Evolutionary conservation across 306 rosid species (phyloP), one percentile per base, ranked within the genome.

Genomic region (Glycyrrhiza uralensis): DNA sequence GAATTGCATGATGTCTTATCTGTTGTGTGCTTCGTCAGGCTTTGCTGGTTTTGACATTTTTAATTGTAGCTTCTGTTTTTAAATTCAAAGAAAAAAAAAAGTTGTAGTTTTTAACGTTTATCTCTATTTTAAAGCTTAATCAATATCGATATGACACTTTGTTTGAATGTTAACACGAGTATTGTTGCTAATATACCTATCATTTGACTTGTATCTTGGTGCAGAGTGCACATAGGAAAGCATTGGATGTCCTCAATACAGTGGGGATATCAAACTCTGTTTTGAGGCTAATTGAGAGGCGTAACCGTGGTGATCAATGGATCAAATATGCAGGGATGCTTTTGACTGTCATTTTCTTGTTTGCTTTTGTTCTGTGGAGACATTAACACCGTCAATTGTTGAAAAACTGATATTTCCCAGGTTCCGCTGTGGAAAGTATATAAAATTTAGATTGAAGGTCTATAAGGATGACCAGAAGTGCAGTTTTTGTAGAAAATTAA

Each of bases 141-240:
- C 23, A 24, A 17, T 19, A 18, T 60, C 17, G 29, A 33, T 17
- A 35, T 32, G 4, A 5, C 14, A 7, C 32, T 30, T 8, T 9
- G 18, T 11, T 4, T 59, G 45, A 59, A 15, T 59, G 9, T 10
- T 33, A 19, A 18, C 28, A 18, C 26, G 4, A 7, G 42, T 61
- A 11, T 36, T 61, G 35, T 63, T 41, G 22, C 23, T 41, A n/a
- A 62, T 30, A 62, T 22, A 7, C 29, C 19, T 38, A 39, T 62
- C 65, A 61, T n/a, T 61, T 50, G 24, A 6, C 3, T 39, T 26
- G 0, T 30, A 33, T 69, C 28, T 54, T 80, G 58, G 29, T 82
- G 64, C 86, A 90, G 98, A 89, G 85, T 72, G 96, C 96, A 20
- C 98, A 92, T 52, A 78, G 96, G 75, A 90, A 92, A 80, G 96